Conservation (phyloP, 768 basidiomycete species). For the Tylopilus rubrobrunneus region DNA sequence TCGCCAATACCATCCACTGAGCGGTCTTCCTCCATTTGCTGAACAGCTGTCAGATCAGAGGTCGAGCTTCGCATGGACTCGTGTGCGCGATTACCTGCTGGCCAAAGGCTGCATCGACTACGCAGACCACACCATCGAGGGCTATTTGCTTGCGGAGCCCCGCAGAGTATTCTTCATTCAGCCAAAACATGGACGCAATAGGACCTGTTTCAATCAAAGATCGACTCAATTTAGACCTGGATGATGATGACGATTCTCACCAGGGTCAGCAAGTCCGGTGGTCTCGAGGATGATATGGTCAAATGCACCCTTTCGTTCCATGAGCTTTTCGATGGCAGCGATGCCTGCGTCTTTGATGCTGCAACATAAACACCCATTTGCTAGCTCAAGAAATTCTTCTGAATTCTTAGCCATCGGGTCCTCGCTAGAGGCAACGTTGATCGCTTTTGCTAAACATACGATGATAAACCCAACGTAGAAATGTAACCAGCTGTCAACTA, state of each 20-base stretch:
- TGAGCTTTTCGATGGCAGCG: slow-evolving; percentile 90
- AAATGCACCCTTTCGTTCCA: slow-evolving; percentile 81
- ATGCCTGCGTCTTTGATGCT: slow-evolving; percentile 93
- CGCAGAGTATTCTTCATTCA: slow-evolving; percentile 73
- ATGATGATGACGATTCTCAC: slow-evolving; percentile 34
- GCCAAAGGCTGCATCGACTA: slow-evolving; percentile 88
- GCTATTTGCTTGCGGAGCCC: slow-evolving; percentile 68
- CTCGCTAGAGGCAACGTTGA: slow-evolving; percentile 71
- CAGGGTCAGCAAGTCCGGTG: slow-evolving; percentile 94
- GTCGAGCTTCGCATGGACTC: slow-evolving; percentile 29
- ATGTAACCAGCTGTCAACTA: slow-evolving; percentile 10
- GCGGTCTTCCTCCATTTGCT: slow-evolving; percentile 88
- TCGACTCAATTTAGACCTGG: neutral
- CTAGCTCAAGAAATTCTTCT: slow-evolving; percentile 87
- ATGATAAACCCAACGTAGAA: neutral
- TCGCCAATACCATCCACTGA: slow-evolving; percentile 65
- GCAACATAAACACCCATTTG: slow-evolving; percentile 98
- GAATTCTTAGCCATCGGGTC: slow-evolving; percentile 61
- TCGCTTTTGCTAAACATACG: slow-evolving; percentile 62
- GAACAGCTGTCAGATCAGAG: neutral
- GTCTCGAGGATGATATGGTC: slow-evolving; percentile 96
- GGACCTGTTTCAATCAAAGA: slow-evolving; percentile 47
- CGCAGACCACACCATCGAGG: slow-evolving; percentile 87
- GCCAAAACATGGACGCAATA: slow-evolving; percentile 85
- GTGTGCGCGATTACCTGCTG: slow-evolving; percentile 38